phyloP scores from a whole-genome alignment of 371 early-diverging fungal species.

The Haplosporangium sp. region DNA sequence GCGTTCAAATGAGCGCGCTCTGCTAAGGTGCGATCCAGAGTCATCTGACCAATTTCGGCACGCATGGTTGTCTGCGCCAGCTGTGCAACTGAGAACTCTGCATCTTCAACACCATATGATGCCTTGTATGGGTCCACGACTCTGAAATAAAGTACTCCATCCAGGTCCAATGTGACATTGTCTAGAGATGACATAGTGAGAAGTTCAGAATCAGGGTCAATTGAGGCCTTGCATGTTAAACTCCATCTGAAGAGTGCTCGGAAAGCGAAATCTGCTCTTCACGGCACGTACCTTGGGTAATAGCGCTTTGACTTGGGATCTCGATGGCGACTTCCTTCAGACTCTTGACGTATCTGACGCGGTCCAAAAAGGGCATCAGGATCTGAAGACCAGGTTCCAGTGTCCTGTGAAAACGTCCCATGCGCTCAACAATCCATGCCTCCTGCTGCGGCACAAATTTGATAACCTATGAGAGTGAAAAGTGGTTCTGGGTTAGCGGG shows the following conservation, averaged over 20 bases:
- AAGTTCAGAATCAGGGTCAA: not conserved
- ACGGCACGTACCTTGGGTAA: constrained; percentile 87
- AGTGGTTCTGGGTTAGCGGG: not conserved
- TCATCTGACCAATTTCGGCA: constrained; percentile 98
- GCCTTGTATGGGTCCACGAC: constrained; percentile 97
- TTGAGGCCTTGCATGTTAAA: not conserved
- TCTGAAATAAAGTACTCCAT: constrained; percentile 96
- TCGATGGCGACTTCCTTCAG: constrained; percentile 96
- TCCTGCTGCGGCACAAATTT: constrained; percentile 99
- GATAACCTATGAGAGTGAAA: constrained; percentile 64
- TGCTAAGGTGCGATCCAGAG: constrained; percentile 94
- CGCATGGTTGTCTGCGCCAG: constrained; percentile 99
- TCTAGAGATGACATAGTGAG: constrained; percentile 61
- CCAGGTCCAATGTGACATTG: constrained; percentile 95
- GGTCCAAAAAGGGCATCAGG: constrained; percentile 88
- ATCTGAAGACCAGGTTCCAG: constrained; percentile 94
- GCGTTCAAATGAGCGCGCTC: constrained; percentile 93
- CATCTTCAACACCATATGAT: constrained; percentile 96
- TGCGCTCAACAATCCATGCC: constrained; percentile 93
- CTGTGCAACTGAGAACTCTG: constrained; percentile 95
- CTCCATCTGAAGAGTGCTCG: not conserved
- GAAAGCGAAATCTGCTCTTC: too few relatives aligned
- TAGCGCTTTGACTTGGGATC: constrained; percentile 94
- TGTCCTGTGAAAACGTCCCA: constrained; percentile 87
- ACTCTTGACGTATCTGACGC: constrained; percentile 91